phyloP scores from a whole-genome alignment of 1,284 basidiomycete species.

The Gomphus bonarii region DNA sequence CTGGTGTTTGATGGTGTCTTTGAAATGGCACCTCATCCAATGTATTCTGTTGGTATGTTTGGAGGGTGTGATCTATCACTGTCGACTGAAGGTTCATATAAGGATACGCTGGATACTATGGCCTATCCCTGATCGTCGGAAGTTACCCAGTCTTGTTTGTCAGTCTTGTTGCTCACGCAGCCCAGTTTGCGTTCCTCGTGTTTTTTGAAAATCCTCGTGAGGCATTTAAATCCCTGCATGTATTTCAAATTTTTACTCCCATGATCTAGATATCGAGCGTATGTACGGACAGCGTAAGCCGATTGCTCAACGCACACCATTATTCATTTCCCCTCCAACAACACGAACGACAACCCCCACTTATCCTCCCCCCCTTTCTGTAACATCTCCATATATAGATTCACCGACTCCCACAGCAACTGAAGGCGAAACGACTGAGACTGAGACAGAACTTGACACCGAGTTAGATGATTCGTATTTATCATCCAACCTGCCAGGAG shows the following conservation, averaged over 20 bases:
- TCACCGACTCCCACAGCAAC: constrained; percentile 54
- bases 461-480: constrained; percentile 49
- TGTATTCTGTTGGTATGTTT: constrained; percentile 85
- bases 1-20: constrained; percentile 98
- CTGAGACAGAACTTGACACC: constrained; percentile 51
- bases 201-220: constrained; percentile 95
- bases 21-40: constrained; percentile 84
- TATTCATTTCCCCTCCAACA: constrained; percentile 22
- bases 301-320: constrained; percentile 72
- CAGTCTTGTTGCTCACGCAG: constrained; percentile 85
- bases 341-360: constrained; percentile 8
- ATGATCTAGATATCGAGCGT: constrained; percentile 72
- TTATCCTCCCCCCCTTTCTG: constrained; percentile 4
- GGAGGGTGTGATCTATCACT: background rate
- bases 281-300: constrained; percentile 84
- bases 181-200: constrained; percentile 94
- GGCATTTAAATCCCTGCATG: constrained; percentile 22
- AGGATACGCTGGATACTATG: constrained; percentile 96
- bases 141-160: constrained; percentile 91
- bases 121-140: constrained; percentile 81
- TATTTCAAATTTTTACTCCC: background rate
- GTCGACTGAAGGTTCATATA: background rate
- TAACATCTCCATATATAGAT: constrained; percentile 16
- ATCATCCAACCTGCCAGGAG: constrained; percentile 1
- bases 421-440: constrained; percentile 63